A percentile compares a stretch with the other conserved stretches of the same genome.
These are phyloP conservation scores for Gryganskiella cystojenkinii DNA, from an alignment of 192 early-diverging fungal species.

Conservation along the genomic window DNA sequence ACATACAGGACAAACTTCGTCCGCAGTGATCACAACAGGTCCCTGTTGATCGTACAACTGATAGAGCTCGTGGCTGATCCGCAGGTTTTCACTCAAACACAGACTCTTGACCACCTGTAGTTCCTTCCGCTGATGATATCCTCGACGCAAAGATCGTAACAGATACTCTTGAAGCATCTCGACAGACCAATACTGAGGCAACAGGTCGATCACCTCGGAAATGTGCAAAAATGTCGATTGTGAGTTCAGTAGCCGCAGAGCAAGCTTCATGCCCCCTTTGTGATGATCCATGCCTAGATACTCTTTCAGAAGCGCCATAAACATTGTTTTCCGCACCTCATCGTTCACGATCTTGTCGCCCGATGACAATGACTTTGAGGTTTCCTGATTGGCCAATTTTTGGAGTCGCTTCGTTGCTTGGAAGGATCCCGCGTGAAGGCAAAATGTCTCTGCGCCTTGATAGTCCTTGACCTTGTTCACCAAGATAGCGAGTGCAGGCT, in stretches of 20 bases:
- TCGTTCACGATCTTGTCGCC: conserved; percentile 3
- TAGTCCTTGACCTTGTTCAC: conserved; percentile 61
- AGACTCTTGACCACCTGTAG: too few relatives aligned
- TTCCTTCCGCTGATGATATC: too few relatives aligned
- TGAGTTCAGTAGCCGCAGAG: conserved; percentile 54
- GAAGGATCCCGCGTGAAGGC: conserved; percentile 60
- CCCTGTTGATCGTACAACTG: too few relatives aligned
- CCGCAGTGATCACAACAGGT: conserved; percentile 45
- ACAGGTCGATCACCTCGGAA: conserved; percentile 60
- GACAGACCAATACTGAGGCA: conserved; percentile 63
- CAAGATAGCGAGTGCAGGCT: conserved; percentile 58
- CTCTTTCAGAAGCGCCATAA: conserved; percentile 60
- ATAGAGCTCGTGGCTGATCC: too few relatives aligned
- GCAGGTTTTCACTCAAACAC: too few relatives aligned
- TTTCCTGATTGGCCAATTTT: conserved; percentile 1
- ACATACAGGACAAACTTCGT: conserved; percentile 55
- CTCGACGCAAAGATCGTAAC: conserved; percentile 1
- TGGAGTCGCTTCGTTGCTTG: conserved; percentile 19
- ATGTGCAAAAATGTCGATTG: conserved; percentile 65
- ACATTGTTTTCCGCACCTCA: conserved; percentile 35
- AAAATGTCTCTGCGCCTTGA: conserved; percentile 64
- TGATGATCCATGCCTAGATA: conserved; percentile 58
- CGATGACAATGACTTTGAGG: conserved; percentile 8
- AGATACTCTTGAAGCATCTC: conserved; percentile 61
- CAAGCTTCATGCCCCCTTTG: conserved; percentile 32